Percentiles rank a stretch among this genome's conserved stretches.
These are phyloP conservation scores for Stropharia rugosoannulata DNA, from an alignment of 768 basidiomycete genomes.

Conservation along the genomic window DNA sequence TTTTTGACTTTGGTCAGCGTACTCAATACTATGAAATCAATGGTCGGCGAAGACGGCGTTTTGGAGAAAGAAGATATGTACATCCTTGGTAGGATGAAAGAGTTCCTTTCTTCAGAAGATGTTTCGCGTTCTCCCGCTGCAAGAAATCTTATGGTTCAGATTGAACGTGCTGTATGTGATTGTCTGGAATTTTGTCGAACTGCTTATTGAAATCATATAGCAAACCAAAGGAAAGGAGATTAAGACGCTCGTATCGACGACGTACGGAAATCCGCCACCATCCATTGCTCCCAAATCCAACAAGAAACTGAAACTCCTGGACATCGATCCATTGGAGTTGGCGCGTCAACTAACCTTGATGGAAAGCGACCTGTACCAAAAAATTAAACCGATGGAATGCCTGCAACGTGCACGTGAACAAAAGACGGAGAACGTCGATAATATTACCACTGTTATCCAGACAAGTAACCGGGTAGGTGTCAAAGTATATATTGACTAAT, in stretches of 20 bases:
- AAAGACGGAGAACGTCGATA: constrained; percentile 71
- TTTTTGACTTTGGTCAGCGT: constrained; percentile 50
- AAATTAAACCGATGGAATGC: constrained; percentile 89
- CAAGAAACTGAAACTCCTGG: constrained; percentile 77
- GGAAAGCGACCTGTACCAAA: constrained; percentile 84
- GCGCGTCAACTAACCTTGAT: constrained; percentile 92
- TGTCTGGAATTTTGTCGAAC: constrained; percentile 2
- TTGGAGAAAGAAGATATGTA: constrained; percentile 85
- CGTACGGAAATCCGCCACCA: constrained; percentile 62
- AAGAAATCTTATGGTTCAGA: constrained; percentile 69
- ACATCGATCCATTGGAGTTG: constrained; percentile 86
- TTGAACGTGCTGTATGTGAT: constrained; percentile 73
- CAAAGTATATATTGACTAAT: neutral
- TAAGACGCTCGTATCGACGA: constrained; percentile 56
- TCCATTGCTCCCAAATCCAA: constrained; percentile 71
- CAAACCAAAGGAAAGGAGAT: constrained; percentile 56
- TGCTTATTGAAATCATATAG: constrained; percentile 19
- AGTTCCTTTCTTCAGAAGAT: constrained; percentile 69
- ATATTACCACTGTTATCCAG: constrained; percentile 84
- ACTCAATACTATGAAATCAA: constrained; percentile 85
- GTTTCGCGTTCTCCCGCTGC: constrained; percentile 67
- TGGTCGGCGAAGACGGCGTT: constrained; percentile 82
- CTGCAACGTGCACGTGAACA: constrained; percentile 80
- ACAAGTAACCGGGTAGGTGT: constrained; percentile 77
- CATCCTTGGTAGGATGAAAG: constrained; percentile 79